Percentiles rank a stretch among this genome's conserved stretches.
Evolutionary conservation across 805 yeast genomes (phyloP).

Genomic region (Hagleromyces aurorensis): DNA sequence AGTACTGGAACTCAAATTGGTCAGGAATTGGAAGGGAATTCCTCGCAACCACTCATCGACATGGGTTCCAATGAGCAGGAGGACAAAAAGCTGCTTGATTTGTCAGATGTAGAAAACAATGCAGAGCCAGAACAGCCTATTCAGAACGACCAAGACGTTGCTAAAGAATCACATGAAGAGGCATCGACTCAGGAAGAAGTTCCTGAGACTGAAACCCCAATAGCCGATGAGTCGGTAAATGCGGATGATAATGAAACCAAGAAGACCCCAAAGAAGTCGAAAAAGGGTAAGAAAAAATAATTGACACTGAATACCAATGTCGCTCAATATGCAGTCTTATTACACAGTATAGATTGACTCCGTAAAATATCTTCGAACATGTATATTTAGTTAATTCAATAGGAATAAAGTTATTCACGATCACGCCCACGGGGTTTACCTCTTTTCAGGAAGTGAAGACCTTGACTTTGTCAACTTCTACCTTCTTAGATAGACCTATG

Average conservation of each 20-base stretch:
- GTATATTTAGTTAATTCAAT: too few relatives aligned
- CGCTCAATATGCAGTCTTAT: constrained; percentile 1
- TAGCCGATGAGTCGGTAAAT: constrained; percentile 14
- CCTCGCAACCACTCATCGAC: constrained; percentile 38
- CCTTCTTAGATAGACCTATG: constrained; percentile 49
- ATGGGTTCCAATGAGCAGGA: constrained; percentile 32
- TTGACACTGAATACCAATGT: not conserved
- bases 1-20: too few relatives aligned
- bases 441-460: constrained; percentile 34
- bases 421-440: too few relatives aligned
- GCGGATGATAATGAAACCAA: constrained; percentile 10
- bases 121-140: constrained; percentile 22
- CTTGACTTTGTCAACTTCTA: constrained; percentile 34
- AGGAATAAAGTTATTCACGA: too few relatives aligned
- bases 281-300: not conserved
- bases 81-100: too few relatives aligned
- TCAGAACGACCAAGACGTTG: constrained; percentile 18
- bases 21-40: too few relatives aligned
- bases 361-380: too few relatives aligned
- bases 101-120: constrained; percentile 15
- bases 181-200: constrained; percentile 13
- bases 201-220: constrained; percentile 14
- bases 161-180: constrained; percentile 14
- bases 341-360: too few relatives aligned
- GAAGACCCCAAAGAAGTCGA: constrained; percentile 5